Evolutionary conservation across 768 basidiomycete species (phyloP).

Genomic region (Ramaria sp.): DNA sequence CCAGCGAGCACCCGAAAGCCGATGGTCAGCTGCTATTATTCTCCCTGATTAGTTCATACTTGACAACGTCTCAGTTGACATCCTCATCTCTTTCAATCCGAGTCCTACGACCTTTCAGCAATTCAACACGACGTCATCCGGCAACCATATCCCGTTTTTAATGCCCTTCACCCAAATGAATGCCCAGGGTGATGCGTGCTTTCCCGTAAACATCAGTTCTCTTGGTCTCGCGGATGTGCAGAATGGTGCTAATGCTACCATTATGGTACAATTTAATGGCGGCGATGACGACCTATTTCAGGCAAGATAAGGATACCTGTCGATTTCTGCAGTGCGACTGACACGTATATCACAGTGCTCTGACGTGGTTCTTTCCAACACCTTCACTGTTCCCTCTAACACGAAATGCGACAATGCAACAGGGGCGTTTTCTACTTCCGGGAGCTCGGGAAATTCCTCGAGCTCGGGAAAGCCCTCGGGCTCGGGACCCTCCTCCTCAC

Average conservation of each 20-base stretch:
- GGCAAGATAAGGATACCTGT: conserved; percentile 24
- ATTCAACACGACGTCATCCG: conserved; percentile 34
- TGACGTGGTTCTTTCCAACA: conserved; percentile 59
- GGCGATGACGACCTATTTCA: conserved; percentile 69
- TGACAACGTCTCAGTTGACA: conserved; percentile 29
- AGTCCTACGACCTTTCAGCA: conserved; percentile 54
- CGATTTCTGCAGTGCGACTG: not conserved
- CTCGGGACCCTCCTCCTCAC: no score
- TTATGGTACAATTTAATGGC: conserved; percentile 57
- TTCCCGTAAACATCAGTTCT: conserved; percentile 49
- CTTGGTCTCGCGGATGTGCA: conserved; percentile 39
- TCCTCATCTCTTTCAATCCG: conserved; percentile 24
- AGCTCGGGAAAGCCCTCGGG: no score
- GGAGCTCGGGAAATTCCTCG: conserved; percentile 2
- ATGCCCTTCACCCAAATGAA: conserved; percentile 38
- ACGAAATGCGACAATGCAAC: conserved; percentile 29
- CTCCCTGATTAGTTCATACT: conserved; percentile 10
- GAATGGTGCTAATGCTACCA: conserved; percentile 63
- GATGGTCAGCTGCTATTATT: not conserved
- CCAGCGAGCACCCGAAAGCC: conserved; percentile 46
- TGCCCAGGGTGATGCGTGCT: conserved; percentile 56
- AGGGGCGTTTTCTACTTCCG: conserved; percentile 18
- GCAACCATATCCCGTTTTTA: conserved; percentile 23
- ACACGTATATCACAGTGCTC: conserved; percentile 44
- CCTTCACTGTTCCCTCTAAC: conserved; percentile 36